Evolutionary conservation across 306 rosid genomes (phyloP), one percentile per base, ranked within the genome.

Genomic region (Trifolium subterraneum): DNA sequence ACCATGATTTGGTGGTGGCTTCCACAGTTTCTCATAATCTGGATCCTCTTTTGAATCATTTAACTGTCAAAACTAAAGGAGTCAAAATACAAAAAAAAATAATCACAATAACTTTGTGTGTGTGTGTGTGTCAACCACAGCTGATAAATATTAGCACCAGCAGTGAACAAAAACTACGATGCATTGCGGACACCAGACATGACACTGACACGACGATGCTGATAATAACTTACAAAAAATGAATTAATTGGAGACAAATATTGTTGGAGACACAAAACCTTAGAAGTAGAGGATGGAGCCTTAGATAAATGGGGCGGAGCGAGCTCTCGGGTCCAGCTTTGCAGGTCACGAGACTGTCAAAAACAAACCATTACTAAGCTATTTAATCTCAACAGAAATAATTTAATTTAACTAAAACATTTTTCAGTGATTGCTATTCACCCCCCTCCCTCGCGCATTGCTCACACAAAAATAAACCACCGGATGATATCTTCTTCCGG

Each of bases 261-360:
- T n/a, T n/a, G n/a, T 54, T 55, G 61, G 84, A 75, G 84, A 80
- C 19, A 78, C 70, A 50, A 83, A 86, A 94, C 99, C 99, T 94
- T 85, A 77, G 84, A 83, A 81, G 91, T 78, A 75, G 92, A 77
- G 58, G 64, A 66, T 64, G 88, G 92, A 75, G 85, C 81, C 79
- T 84, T 89, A 52, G 86, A 87, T 68, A 84, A 58, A 81, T 85
- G 86, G 18, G 87, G 95, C 7, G 93, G 97, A 80, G 78, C 77
- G 1, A 84, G 77, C 88, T 94, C 99, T 77, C 52, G 83, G 41
- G 88, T 90, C 97, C 95, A 94, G 89, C 96, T 94, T 84, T 90
- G 94, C 60, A 71, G 76, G 72, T 81, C 92, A 72, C 41, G 86
- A 79, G 69, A 86, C 95, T 90, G 80, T 67, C 85, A 82, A 60